Conservation (phyloP, 345 rosid species). For the Firmiana major region DNA sequence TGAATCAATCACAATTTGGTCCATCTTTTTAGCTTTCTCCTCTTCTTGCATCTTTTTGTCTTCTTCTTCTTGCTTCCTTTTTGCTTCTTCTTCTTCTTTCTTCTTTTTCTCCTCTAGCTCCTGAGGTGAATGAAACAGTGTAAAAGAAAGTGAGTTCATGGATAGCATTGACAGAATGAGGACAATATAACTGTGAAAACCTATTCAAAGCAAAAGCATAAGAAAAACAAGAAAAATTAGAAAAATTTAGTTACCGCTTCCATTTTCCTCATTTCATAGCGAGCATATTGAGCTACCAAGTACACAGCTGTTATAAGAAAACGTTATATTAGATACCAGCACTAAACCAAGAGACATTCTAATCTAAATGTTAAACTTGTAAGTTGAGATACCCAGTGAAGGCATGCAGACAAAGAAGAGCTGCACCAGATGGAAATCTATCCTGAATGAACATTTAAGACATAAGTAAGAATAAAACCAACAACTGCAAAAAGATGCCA, state of each 20-base stretch:
- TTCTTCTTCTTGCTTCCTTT: constrained; percentile 36
- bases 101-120: constrained; percentile 58
- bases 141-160: background rate
- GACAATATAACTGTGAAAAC: background rate
- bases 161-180: background rate
- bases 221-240: background rate
- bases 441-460: constrained; percentile 44
- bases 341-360: constrained; percentile 13
- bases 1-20: constrained; percentile 40
- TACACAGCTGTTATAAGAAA: constrained; percentile 60
- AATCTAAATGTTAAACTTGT: constrained; percentile 15
- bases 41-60: constrained; percentile 46
- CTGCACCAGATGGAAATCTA: constrained; percentile 93
- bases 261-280: constrained; percentile 74
- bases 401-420: constrained; percentile 93
- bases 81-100: constrained; percentile 47
- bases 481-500: background rate
- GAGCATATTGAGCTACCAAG: constrained; percentile 86
- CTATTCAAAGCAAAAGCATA: background rate
- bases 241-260: constrained; percentile 51
- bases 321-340: constrained; percentile 26
- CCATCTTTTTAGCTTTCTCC: constrained; percentile 47
- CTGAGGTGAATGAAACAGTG: constrained; percentile 24
- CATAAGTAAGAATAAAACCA: constrained; percentile 14
- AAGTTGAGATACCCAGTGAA: constrained; percentile 59